These are phyloP conservation scores for Termitomyces sp. DNA, from an alignment of 768 basidiomycete genomes.

Conservation along the genomic window DNA sequence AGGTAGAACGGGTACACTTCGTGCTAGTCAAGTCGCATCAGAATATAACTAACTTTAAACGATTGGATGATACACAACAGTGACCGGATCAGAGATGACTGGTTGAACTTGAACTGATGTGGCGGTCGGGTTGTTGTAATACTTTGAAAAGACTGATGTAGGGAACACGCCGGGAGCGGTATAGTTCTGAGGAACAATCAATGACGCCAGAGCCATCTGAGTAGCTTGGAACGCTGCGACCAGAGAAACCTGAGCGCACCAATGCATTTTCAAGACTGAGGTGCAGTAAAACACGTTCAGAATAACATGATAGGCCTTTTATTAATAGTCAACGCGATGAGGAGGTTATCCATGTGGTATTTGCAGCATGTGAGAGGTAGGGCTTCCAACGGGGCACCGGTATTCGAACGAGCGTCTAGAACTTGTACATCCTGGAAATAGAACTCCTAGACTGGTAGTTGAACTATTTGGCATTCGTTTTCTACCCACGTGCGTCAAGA, in stretches of 20 bases:
- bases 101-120: conserved; percentile 74
- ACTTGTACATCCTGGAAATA: no score
- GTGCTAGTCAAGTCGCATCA: conserved; percentile 35
- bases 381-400: not conserved
- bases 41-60: not conserved
- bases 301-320: not conserved
- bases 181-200: conserved; percentile 41
- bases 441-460: no score
- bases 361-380: not conserved
- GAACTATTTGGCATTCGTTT: not conserved
- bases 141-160: conserved; percentile 55
- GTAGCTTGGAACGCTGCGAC: not conserved
- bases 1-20: conserved; percentile 54
- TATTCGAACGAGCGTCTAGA: not conserved
- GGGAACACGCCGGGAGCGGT: conserved; percentile 64
- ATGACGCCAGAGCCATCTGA: conserved; percentile 7
- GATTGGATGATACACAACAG: conserved; percentile 32
- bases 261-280: not conserved
- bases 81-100: conserved; percentile 70
- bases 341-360: not conserved
- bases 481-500: not conserved
- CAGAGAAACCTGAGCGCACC: not conserved
- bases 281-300: not conserved
- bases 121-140: conserved; percentile 71
- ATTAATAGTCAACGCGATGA: not conserved